phyloP scores from a whole-genome alignment of 805 yeast species.

The Kazachstania bromeliacearum region DNA sequence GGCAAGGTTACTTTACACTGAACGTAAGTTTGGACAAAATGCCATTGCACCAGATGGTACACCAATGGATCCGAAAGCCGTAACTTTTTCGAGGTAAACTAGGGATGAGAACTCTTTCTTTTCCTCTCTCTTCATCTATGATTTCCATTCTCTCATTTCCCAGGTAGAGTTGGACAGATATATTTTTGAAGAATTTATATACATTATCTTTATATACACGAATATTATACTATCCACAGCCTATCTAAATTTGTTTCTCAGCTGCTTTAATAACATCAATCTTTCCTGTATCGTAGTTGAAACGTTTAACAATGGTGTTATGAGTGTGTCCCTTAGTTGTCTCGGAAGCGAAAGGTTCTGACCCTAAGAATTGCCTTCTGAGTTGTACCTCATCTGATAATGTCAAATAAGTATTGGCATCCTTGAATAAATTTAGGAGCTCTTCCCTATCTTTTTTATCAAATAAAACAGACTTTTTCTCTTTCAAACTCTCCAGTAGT shows the following conservation, averaged over 20 bases:
- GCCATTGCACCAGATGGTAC: constrained; percentile 56
- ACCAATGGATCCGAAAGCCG: constrained; percentile 58
- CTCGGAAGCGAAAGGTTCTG: constrained; percentile 49
- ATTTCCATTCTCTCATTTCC: not conserved
- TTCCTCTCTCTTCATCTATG: not conserved
- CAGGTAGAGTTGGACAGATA: not conserved
- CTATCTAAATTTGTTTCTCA: not conserved
- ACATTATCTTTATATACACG: constrained; percentile 1
- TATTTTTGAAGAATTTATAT: too few relatives aligned
- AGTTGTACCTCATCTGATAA: constrained; percentile 32
- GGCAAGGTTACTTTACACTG: constrained; percentile 51
- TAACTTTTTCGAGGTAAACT: constrained; percentile 31
- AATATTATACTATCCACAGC: not conserved
- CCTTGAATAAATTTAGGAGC: constrained; percentile 36
- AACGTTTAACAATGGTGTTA: constrained; percentile 46
- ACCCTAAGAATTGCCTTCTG: constrained; percentile 42
- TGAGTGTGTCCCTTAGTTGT: constrained; percentile 35
- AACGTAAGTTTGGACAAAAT: constrained; percentile 37
- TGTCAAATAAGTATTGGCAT: constrained; percentile 24
- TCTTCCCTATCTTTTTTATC: constrained; percentile 28
- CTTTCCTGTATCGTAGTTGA: constrained; percentile 47
- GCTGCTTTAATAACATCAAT: constrained; percentile 39
- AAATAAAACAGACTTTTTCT: constrained; percentile 7
- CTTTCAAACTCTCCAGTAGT: constrained; percentile 17
- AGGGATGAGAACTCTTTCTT: too few relatives aligned